A percentile compares a stretch with the other conserved stretches of the same genome.
Evolutionary conservation across 306 rosid genomes (phyloP).

Genomic region (Quercus rubra): DNA sequence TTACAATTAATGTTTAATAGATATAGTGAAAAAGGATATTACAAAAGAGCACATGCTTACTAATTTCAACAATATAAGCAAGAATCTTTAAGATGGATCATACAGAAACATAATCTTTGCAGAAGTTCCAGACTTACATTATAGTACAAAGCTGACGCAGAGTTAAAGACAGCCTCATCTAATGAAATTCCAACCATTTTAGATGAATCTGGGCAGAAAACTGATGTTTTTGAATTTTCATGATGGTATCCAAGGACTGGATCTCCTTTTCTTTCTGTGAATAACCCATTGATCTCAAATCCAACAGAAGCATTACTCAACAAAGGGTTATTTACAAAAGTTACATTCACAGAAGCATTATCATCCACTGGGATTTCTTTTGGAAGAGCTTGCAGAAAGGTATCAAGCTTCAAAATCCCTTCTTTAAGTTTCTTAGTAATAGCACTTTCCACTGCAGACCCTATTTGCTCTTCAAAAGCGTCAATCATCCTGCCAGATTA

Average conservation of each 20-base stretch:
- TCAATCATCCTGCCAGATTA: conserved; percentile 59
- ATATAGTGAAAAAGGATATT: conserved; percentile 1
- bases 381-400: conserved; percentile 67
- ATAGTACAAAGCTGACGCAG: conserved; percentile 63
- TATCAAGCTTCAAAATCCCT: conserved; percentile 70
- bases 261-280: conserved; percentile 35
- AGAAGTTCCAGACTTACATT: conserved; percentile 47
- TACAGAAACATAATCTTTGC: background rate
- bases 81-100: background rate
- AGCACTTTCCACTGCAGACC: conserved; percentile 61
- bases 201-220: conserved; percentile 53
- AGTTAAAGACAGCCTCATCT: conserved; percentile 84
- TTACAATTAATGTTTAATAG: background rate
- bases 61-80: background rate
- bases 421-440: conserved; percentile 61
- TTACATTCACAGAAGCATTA: conserved; percentile 62
- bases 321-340: conserved; percentile 58
- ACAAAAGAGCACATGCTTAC: background rate
- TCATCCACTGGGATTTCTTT: conserved; percentile 69
- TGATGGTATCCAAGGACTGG: conserved; percentile 18
- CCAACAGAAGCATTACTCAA: conserved; percentile 64
- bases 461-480: conserved; percentile 81
- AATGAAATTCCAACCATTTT: conserved; percentile 84
- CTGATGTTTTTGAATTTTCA: conserved; percentile 36
- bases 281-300: conserved; percentile 79